Evolutionary conservation across 179 eudicot species (phyloP), one percentile per base, ranked within the genome.

Genomic region (Pouteria campechiana): DNA sequence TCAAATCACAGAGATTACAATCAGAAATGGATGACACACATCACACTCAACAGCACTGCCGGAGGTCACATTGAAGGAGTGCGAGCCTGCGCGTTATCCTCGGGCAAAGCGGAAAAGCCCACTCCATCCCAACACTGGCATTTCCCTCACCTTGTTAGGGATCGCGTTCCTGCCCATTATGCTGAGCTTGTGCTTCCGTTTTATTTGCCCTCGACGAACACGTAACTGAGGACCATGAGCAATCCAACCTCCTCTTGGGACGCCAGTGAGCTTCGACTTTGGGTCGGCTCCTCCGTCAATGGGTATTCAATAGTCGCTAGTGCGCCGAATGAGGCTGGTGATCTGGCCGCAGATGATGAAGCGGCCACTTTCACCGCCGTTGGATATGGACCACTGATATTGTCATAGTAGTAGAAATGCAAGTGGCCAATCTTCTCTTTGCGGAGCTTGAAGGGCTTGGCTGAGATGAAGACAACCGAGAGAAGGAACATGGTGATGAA

Each of bases 41-140:
- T 78, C 60, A 34, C 75, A 78, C 44, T 78, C 82, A 46, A 63
- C 41, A 35, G 82, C 75, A 53, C 74, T 70, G 5, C 78, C 78
- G 16, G 44, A 57, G 0, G 37, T 46, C 16, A 52, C 0, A 43
- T 68, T 58, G 22, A 74, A 25, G 44, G 32, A 21, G 15, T 75
- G 52, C 51, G 61, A 17, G 78, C 74, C 40, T 65, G 68, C 19
- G 76, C 78, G 32, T 74, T 60, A 60, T 2, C 65, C 65, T 0
- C 58, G 46, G 2, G 65, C 65, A 9, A 37, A 46, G 21, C 65
- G 25, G 35, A 60, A 60, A 38, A 39, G 18, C 41, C 65, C 65
- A 39, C 42, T 52, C 6, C 65, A 52, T 27, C 65, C 65, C 1
- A 60, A 47, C 1, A 60, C 17, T 12, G 65, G 65, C 52, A 60